A percentile compares a stretch with the other conserved stretches of the same genome.
phyloP scores from a whole-genome alignment of 257 asterid genomes.

The Solanum lignicaule region DNA sequence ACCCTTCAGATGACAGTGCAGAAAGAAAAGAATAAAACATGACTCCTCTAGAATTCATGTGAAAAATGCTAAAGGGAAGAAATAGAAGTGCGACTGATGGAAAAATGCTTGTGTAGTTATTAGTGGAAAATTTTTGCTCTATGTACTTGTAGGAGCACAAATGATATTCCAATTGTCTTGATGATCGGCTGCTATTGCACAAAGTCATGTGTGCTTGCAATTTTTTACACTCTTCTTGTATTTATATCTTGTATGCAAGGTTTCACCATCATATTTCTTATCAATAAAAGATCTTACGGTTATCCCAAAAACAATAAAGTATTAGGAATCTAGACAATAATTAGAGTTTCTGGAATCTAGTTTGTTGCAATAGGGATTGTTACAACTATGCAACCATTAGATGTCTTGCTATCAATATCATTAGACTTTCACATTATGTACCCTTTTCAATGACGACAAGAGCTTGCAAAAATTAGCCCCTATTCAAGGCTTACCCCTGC shows the following conservation, averaged over 20 bases:
- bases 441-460: not conserved
- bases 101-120: not conserved
- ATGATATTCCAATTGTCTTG: not conserved
- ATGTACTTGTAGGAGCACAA: not conserved
- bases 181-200: not conserved
- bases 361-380: not conserved
- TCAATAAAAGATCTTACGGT: not conserved
- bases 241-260: not conserved
- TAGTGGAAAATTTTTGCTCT: not conserved
- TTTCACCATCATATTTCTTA: not conserved
- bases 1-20: not conserved
- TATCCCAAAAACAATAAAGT: not conserved
- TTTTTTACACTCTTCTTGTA: not conserved
- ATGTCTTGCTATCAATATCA: not conserved
- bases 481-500: not conserved
- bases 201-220: not conserved
- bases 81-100: not conserved
- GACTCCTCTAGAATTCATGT: not conserved
- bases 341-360: not conserved
- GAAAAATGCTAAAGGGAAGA: not conserved
- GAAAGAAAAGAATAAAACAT: not conserved
- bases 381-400: not conserved
- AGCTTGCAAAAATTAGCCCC: not conserved
- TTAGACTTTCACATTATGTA: not conserved
- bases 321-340: not conserved